Percentiles rank a stretch among this genome's conserved stretches.
Evolutionary conservation across 179 eudicot species (phyloP).

Genomic region (Carnegiea gigantea): DNA sequence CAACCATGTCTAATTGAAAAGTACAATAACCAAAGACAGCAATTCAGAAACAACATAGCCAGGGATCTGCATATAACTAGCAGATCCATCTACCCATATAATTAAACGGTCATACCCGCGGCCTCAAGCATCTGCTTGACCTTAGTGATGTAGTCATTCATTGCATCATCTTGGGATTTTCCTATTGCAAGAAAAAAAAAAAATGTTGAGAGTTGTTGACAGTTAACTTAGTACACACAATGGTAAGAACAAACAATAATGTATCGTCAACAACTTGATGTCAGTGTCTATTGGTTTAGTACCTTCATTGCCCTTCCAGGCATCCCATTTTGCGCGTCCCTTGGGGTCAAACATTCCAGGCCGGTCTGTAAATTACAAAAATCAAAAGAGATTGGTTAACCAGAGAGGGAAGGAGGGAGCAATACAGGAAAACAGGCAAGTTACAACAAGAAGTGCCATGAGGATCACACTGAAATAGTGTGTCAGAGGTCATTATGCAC

Average conservation of each 20-base stretch:
- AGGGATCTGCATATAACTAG: neutral
- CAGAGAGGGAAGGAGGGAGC: neutral
- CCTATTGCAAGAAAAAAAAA: constrained; percentile 35
- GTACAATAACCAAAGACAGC: constrained; percentile 17
- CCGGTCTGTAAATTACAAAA: constrained; percentile 50
- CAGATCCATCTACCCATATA: constrained; percentile 1
- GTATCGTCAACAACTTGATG: neutral
- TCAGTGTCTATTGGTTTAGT: constrained; percentile 3
- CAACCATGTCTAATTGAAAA: constrained; percentile 11
- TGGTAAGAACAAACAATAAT: neutral
- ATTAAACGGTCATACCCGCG: constrained; percentile 42
- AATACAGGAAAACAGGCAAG: neutral
- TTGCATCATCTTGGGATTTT: constrained; percentile 66
- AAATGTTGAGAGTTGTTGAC: too few species aligned
- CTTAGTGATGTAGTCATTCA: constrained; percentile 84
- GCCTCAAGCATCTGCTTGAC: constrained; percentile 86
- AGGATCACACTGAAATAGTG: neutral
- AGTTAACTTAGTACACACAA: neutral
- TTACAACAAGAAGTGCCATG: too few species aligned
- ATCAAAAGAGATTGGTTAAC: constrained; percentile 3
- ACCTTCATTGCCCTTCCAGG: constrained; percentile 96
- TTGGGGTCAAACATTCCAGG: constrained; percentile 78
- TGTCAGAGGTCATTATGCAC: neutral
- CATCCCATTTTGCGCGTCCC: constrained; percentile 93
- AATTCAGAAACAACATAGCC: constrained; percentile 18